Base-by-base conservation (phyloP, 1,139 yeast species). In the Hemisphaericaspora subhashii region DNA sequence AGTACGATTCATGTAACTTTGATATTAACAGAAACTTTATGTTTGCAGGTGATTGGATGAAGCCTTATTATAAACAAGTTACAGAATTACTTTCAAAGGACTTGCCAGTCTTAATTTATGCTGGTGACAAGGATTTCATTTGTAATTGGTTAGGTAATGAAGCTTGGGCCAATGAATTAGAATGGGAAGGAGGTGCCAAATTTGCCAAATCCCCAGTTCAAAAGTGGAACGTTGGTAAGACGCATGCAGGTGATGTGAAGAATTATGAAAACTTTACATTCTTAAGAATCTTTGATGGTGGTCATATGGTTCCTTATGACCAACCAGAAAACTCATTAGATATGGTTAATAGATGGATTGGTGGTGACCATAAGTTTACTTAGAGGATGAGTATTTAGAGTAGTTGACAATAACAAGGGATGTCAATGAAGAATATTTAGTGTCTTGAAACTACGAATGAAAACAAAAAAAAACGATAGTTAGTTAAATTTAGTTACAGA, bases 31-130 rank as follows among this genome's bases (percentile, higher is more conserved):
- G 86, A 60, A 84, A 83, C 74, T 90, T 90, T 63, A 60, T 84
- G 55, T 81, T 86, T 59, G 87, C 88, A 23, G 92, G 95, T 56
- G 95, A 87, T 64, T 86, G 95, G 94, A 85, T 85, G 94, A 83
- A 83, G 62, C 92, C 95, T 36, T 86, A 82, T 68, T 64, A 79
- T 63, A 79, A 80, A 79, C 83, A 80, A 44, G 83, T 81, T 36
- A 65, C 72, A 39, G 75, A 77, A 33, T 63, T 81, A 46, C 69
- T 81, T 53, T 79, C 79, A 51, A 58, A 74, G 34, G 81, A 71
- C 18, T 54, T 84, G 38, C 94, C 94, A 13, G 85, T 83, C 17
- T 73, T 85, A 57, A 77, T 85, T 46, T 85, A 85, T 51, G 94
- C 92, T 26, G 94, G 94, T 68, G 94, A 85, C 64, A 84, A 85